Evolutionary conservation across 768 basidiomycete genomes (phyloP), one percentile per base, ranked within the genome.

Genomic region (Dacryopinax spathularia): DNA sequence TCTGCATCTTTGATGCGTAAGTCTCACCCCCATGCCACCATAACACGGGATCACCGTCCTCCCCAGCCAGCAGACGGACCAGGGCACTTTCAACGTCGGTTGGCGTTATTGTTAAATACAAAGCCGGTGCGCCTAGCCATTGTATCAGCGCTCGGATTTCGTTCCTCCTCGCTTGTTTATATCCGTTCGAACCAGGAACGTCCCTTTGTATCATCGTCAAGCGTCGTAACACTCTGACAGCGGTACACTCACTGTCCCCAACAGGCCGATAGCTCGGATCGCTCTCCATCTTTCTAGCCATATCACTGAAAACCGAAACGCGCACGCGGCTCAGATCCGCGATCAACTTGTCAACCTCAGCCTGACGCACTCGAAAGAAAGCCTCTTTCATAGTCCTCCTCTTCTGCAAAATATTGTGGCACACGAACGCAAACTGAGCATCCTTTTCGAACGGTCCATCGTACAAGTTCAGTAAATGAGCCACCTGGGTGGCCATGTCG

Each of bases 81-180:
- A 81, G 1, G 0, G 78, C 78, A 68, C 76, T 78, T 33, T 77
- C 72, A 0, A 77, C 67, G 62, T 78, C 77, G 16, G 74, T 73
- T n/a, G 79, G 79, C 69, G 80, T 80, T 2, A 79, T 72, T 0
- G 79, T 81, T 1, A 81, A 62, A 64, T 71, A 81, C 31, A 80
- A 77, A 25, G 67, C 74, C 2, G 77, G 78, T 1, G 76, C 10
- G 0, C 79, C 77, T 20, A 72, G 64, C 0, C 70, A 65, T 5
- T 71, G 69, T 36, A 75, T 77, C 16, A 78, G 33, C 0, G 60
- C 71, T 2, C 72, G 59, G n/a, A 79, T 77, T 65, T 79, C 73
- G 72, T 80, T 80, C 0, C 75, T 56, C 68, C 75, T 73, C 0
- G 34, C 34, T 0, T 72, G 22, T 36, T 70, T 66, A 0, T 74